Base-by-base conservation (phyloP, 2,329 filamentous ascomycete genomes). In the Basipetospora chlamydospora region DNA sequence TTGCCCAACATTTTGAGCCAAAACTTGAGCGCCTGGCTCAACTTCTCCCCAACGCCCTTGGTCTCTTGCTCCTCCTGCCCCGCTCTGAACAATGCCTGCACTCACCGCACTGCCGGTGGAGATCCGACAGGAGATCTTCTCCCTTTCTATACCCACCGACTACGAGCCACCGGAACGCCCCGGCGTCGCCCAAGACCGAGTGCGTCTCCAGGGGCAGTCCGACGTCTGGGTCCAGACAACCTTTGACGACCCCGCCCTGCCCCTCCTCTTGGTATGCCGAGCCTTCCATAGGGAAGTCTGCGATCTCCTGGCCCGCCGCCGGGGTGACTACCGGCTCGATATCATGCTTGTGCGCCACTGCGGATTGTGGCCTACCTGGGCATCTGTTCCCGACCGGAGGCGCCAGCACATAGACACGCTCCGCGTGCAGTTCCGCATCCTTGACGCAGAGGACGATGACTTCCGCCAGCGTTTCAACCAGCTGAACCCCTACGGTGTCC, bases 281-380 rank as follows among this genome's bases (percentile, higher is more conserved):
- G 22, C 22, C 22, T 25, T 25, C 11, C 33, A 44, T 39, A 25
- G 37, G 29, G 43, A 44, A 30, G 43, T 41, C 5, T 30, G 34
- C 26, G 36, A 21, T 16, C 29, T 44, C 29, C 33, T 43, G 10
- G 41, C 41, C 17, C 33, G 40, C 15, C 37, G 33, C 18, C 35
- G 37, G 11, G 39, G 34, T 10, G 41, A 41, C 33, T 35, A 39
- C 32, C 41, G 40, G 16, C 38, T 44, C 28, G 43, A 44, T 28
- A 35, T 44, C 18, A 44, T 44, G 43, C 43, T 42, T 31, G 43
- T 44, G 35, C 43, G 42, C 25, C 41, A 43, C 17, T 44, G 43
- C 39, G 43, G 43, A 39, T 35, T 44, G 22, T 44, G 42, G 42
- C 42, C 42, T 32, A 44, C 42, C 34, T 44, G 42, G 42, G 41